Evolutionary conservation across 2,329 filamentous ascomycete genomes (phyloP), one percentile per base, ranked within the genome.

Genomic region (Saccharata proteae): DNA sequence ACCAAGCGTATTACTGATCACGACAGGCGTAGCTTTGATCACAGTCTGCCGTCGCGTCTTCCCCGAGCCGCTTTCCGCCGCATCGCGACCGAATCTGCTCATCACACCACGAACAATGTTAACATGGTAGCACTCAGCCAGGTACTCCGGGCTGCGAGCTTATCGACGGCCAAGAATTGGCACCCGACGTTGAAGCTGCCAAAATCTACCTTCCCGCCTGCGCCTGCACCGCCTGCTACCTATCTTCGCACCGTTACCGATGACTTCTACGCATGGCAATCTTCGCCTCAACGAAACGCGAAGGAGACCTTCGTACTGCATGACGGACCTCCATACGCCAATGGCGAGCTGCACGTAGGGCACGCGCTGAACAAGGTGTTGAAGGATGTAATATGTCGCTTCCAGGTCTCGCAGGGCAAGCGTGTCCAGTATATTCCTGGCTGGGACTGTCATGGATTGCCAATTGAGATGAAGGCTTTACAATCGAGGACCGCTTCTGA

Each of bases 381-480:
- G 37, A 98, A 98, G 63, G 90, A 98, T 57, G 81, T 96, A 47
- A 82, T 93, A 39, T 68, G 85, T 44, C 74, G 90, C 23, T 75
- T 79, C 38, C 76, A 93, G 59, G 62, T 96, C 38, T 74, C 81
- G 38, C 70, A 78, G 48, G 90, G 83, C 12, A 77, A 71, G 43
- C 68, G 73, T 39, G 77, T 96, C 19, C 67, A 75, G 22, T 98
- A 92, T 49, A 67, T 85, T 11, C 90, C 90, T 2, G 88, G 90
- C 26, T 98, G 90, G 90, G 92, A 98, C 53, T 98, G 90, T 43
- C 90, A 98, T 62, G 90, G 90, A 1, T 68, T 98, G 29, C 90
- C 90, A 1, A 98, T 98, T 49, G 90, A 98, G 65, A 69, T 96
- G 45, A 98, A 96, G 59, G 90, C 86, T 15, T 68, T 98, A 11